A percentile compares a stretch with the other conserved stretches of the same genome.
These are phyloP conservation scores for Ogataea thermomethanolica DNA, from an alignment of 805 yeast genomes.

Conservation along the genomic window DNA sequence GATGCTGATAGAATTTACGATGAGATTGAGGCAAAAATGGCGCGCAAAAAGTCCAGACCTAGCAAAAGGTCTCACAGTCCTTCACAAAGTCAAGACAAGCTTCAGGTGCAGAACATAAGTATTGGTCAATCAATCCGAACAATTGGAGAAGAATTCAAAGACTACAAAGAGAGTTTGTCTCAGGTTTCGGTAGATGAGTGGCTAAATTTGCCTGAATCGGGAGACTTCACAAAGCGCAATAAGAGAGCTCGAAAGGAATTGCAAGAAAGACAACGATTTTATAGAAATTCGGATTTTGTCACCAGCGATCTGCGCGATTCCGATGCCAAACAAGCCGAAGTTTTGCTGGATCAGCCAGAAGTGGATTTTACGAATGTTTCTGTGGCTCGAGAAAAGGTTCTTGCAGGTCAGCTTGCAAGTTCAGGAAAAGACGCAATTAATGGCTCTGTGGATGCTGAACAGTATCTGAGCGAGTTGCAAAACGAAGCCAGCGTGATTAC, in stretches of 20 bases:
- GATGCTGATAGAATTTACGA: constrained; percentile 76
- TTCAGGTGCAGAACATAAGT: constrained; percentile 18
- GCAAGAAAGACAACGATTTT: constrained; percentile 62
- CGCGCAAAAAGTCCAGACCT: constrained; percentile 57
- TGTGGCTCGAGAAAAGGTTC: constrained; percentile 57
- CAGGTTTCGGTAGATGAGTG: constrained; percentile 67
- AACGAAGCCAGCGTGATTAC: constrained; percentile 21
- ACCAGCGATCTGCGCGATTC: constrained; percentile 35
- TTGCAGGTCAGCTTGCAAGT: constrained; percentile 52
- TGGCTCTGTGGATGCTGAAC: constrained; percentile 32
- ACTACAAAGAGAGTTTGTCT: constrained; percentile 60
- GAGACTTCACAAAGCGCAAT: constrained; percentile 78
- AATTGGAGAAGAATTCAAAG: constrained; percentile 58
- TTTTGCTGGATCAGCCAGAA: constrained; percentile 21
- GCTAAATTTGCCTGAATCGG: constrained; percentile 81
- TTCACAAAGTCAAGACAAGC: constrained; percentile 21
- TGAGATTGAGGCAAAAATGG: constrained; percentile 47
- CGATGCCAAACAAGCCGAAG: constrained; percentile 33
- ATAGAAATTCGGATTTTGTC: constrained; percentile 79
- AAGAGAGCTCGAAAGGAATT: constrained; percentile 64
- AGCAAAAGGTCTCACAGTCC: constrained; percentile 52
- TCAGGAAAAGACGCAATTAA: neutral
- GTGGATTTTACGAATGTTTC: constrained; percentile 54
- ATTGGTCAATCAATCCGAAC: constrained; percentile 27
- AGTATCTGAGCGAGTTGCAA: constrained; percentile 42